phyloP scores from a whole-genome alignment of 352 stramenopile species.

The Stramenopiles sp. region DNA sequence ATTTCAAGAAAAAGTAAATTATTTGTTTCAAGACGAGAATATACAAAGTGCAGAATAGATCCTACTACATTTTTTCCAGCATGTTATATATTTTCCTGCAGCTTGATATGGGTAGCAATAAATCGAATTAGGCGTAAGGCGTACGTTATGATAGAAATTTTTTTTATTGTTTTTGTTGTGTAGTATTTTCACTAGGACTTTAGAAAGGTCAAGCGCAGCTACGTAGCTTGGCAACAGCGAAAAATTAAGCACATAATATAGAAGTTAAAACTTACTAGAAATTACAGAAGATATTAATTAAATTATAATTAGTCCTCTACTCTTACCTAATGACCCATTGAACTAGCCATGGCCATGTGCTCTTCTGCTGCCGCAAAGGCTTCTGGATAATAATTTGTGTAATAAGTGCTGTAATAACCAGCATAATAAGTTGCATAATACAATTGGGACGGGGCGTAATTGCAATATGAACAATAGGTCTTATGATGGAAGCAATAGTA shows the following conservation, averaged over 20 bases:
- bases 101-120: too few relatives aligned
- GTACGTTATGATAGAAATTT: too few relatives aligned
- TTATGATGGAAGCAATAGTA: slow-evolving; percentile 10
- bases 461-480: slow-evolving; percentile 4
- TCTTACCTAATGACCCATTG: not conserved
- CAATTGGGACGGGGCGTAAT: slow-evolving; percentile 5
- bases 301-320: not conserved
- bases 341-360: not conserved
- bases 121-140: too few relatives aligned
- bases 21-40: not conserved
- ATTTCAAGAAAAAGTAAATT: not conserved
- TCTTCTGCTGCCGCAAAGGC: not conserved
- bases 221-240: too few relatives aligned
- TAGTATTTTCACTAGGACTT: too few relatives aligned
- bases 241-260: too few relatives aligned
- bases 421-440: slow-evolving; percentile 12
- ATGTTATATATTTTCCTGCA: too few relatives aligned
- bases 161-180: too few relatives aligned
- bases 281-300: not conserved
- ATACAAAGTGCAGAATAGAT: not conserved
- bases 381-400: slow-evolving; percentile 11
- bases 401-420: slow-evolving; percentile 1
- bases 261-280: too few relatives aligned
- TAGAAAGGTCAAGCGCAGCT: too few relatives aligned
- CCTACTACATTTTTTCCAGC: not conserved